Evolutionary conservation across 2,329 filamentous ascomycete genomes (phyloP), one percentile per base, ranked within the genome.

Genomic region (Fusarium fracticaudum): DNA sequence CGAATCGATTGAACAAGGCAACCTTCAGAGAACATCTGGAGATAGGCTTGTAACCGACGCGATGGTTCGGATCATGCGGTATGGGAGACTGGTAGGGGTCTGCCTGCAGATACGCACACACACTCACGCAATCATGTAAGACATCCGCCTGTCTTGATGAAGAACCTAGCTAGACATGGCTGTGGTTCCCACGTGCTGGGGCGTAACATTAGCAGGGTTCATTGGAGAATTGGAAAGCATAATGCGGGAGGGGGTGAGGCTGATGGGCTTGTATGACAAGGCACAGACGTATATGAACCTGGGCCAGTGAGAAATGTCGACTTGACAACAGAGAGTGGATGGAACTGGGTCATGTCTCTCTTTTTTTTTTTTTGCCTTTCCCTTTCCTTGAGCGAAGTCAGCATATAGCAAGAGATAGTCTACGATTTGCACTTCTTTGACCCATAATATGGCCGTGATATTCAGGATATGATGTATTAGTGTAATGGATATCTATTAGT

Each of bases 161-260:
- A 66, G 60, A 57, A 45, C 60, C 57, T 50, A 48, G 43, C 53
- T 45, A 60, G 47, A 40, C 60, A 57, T 57, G 45, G 51, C 43
- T 48, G 58, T 71, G 47, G 62, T 58, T 69, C 53, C 64, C 60
- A 72, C 63, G 60, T 74, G 68, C 29, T 50, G 62, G 37, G 47
- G 51, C 31, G 29, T 37, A 40, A 59, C 38, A 51, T 44, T 41
- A 35, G 31, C 44, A 65, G 58, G 58, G 41, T 40, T 62, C 18
- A 33, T 55, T 43, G 24, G 51, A 33, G 53, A 44, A 44, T 61
- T 35, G 37, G 59, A 24, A 50, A 53, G 8, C 41, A 59, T 55
- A 45, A 57, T 33, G 41, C 31, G 51, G 61, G 43, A 58, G 33
- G 35, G 33, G 50, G 31, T 35, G 48, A 59, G 45, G 37, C 26